Conservation (phyloP, 2,329 filamentous ascomycete species). For the Exserohilum turcica region DNA sequence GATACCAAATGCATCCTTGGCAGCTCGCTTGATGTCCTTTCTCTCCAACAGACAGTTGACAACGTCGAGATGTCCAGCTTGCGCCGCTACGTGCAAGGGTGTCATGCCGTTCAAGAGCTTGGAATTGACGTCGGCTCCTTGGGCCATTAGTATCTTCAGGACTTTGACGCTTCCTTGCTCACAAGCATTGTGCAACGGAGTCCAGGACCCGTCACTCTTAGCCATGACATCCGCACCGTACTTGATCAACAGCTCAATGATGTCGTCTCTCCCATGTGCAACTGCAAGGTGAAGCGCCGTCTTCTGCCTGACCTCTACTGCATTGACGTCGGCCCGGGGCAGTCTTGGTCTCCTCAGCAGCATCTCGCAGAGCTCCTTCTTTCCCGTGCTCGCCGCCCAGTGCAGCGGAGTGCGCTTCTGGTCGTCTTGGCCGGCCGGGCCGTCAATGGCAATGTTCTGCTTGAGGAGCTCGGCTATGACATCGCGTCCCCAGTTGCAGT, state of each 20-base stretch:
- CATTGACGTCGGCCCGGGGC: conserved; percentile 41
- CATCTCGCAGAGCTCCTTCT: conserved; percentile 56
- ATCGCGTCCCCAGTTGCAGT: conserved; percentile 55
- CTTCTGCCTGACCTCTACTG: conserved; percentile 43
- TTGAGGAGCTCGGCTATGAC: conserved; percentile 51
- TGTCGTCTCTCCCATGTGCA: conserved; percentile 43
- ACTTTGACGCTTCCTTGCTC: conserved; percentile 41
- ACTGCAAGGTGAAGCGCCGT: conserved; percentile 45
- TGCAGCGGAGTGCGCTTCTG: conserved; percentile 60
- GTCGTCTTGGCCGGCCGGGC: conserved; percentile 49
- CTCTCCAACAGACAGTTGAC: conserved; percentile 45
- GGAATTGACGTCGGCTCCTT: conserved; percentile 43
- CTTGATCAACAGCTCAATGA: conserved; percentile 40
- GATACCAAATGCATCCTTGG: conserved; percentile 52
- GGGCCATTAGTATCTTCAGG: conserved; percentile 35
- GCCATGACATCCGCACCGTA: conserved; percentile 41
- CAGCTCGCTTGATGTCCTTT: conserved; percentile 44
- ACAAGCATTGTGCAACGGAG: conserved; percentile 44
- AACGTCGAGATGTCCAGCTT: conserved; percentile 43
- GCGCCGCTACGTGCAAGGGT: conserved; percentile 46
- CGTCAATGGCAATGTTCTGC: conserved; percentile 50
- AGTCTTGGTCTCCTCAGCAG: conserved; percentile 47
- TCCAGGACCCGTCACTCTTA: conserved; percentile 44
- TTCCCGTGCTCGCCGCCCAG: conserved; percentile 64
- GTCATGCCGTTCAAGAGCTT: conserved; percentile 44